These are phyloP conservation scores for Ampelocalamus luodianensis DNA, from an alignment of 176 grass and related monocot genomes.

Conservation along the genomic window DNA sequence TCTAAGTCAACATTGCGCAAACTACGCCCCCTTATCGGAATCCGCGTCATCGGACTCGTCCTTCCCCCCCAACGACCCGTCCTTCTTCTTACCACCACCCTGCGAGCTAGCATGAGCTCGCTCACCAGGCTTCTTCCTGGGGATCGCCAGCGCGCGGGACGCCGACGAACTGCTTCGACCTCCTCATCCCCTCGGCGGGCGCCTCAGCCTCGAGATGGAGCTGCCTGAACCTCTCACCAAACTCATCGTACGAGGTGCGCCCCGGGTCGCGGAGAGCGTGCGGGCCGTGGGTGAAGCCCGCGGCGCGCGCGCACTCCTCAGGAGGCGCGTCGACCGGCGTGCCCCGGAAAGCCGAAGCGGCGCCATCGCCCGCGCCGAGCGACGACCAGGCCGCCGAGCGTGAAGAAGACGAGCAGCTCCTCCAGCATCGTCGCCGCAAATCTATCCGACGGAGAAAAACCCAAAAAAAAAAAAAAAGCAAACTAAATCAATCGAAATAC, in stretches of 20 bases:
- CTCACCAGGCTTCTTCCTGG: constrained; percentile 9
- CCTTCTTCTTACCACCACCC: constrained; percentile 34
- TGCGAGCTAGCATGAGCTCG: background rate
- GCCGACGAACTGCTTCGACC: constrained; percentile 36
- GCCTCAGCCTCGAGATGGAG: constrained; percentile 55
- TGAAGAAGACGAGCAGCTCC: constrained; percentile 60
- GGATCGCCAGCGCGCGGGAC: background rate
- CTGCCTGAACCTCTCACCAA: constrained; percentile 45
- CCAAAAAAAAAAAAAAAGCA: background rate
- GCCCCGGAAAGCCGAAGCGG: constrained; percentile 29
- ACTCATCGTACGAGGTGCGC: constrained; percentile 42
- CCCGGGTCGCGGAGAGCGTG: constrained; percentile 30
- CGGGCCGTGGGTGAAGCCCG: too few species aligned
- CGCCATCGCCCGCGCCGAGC: background rate
- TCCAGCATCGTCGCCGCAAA: constrained; percentile 43
- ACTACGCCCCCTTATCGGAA: background rate
- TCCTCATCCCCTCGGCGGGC: constrained; percentile 45
- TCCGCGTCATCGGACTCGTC: constrained; percentile 41
- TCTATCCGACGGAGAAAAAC: background rate
- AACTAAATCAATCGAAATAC: background rate
- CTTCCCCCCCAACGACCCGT: constrained; percentile 22
- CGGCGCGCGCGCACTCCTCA: constrained; percentile 30
- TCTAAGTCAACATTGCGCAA: constrained; percentile 38
- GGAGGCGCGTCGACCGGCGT: constrained; percentile 22
- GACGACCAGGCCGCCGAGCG: constrained; percentile 45